These are phyloP conservation scores for Nematocida sp. DNA, from an alignment of 371 early-diverging fungal species.

Conservation along the genomic window DNA sequence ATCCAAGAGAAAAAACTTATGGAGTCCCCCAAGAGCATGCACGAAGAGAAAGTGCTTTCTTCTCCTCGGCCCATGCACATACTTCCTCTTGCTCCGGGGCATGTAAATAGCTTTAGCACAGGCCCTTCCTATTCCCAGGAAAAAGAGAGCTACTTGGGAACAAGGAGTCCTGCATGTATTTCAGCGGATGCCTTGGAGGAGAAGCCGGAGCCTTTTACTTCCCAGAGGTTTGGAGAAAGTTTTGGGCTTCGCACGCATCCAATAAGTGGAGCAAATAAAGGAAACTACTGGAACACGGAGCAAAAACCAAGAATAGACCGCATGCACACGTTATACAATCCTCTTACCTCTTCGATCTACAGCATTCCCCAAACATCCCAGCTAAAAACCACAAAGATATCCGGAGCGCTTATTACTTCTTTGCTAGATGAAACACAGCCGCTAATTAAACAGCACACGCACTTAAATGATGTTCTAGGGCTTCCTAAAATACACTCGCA, in stretches of 20 bases:
- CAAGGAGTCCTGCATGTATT: no score
- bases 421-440: not conserved
- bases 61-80: no score
- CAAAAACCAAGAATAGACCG: not conserved
- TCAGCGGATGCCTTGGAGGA: no score
- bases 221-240: no score
- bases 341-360: not conserved
- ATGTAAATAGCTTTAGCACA: no score
- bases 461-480: constrained; percentile 40
- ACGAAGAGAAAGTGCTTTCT: not conserved
- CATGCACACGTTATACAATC: no score
- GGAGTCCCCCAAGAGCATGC: no score
- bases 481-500: constrained; percentile 32
- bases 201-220: no score
- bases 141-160: no score
- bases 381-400: constrained; percentile 14
- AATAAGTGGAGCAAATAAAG: not conserved
- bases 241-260: no score
- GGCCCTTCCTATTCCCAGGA: no score
- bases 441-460: constrained; percentile 11
- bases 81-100: no score
- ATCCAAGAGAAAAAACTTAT: not conserved
- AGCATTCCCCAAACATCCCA: constrained; percentile 3
- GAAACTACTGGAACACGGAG: not conserved
- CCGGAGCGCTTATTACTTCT: not conserved